Evolutionary conservation across 129 eudicot genomes (phyloP).

Genomic region (Chrysanthemum lavandulifolium): DNA sequence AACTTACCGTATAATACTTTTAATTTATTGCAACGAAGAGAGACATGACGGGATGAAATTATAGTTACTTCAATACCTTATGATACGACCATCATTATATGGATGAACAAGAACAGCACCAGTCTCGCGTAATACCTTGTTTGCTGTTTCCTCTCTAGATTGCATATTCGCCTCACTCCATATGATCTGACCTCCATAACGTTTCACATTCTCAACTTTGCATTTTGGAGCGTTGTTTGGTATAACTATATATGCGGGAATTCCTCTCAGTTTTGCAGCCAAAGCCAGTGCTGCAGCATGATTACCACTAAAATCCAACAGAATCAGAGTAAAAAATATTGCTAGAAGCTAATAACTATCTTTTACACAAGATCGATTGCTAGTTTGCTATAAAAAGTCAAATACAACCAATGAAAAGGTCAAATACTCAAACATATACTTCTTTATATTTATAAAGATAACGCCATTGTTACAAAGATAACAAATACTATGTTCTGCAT

Average conservation of each 20-base stretch:
- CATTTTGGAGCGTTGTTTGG: slow-evolving; percentile 95
- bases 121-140: slow-evolving; percentile 70
- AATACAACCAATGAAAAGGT: too few species aligned
- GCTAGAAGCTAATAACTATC: too few species aligned
- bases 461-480: too few species aligned
- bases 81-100: slow-evolving; percentile 76
- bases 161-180: slow-evolving; percentile 80
- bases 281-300: slow-evolving; percentile 97
- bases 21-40: background rate
- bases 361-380: too few species aligned
- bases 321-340: slow-evolving; percentile 10
- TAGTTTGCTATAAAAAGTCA: too few species aligned
- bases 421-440: too few species aligned
- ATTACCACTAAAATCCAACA: slow-evolving; percentile 64
- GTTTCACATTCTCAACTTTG: slow-evolving; percentile 89
- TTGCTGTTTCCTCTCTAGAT: slow-evolving; percentile 79
- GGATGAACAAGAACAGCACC: slow-evolving; percentile 94
- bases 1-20: background rate
- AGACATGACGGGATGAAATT: background rate
- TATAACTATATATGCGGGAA: slow-evolving; percentile 86
- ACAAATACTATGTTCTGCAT: too few species aligned
- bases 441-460: too few species aligned
- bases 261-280: slow-evolving; percentile 88
- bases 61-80: slow-evolving; percentile 49
- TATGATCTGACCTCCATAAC: slow-evolving; percentile 88